Evolutionary conservation across 73 alveolate genomes (phyloP).

Genomic region (Tetrahymena elliotti): DNA sequence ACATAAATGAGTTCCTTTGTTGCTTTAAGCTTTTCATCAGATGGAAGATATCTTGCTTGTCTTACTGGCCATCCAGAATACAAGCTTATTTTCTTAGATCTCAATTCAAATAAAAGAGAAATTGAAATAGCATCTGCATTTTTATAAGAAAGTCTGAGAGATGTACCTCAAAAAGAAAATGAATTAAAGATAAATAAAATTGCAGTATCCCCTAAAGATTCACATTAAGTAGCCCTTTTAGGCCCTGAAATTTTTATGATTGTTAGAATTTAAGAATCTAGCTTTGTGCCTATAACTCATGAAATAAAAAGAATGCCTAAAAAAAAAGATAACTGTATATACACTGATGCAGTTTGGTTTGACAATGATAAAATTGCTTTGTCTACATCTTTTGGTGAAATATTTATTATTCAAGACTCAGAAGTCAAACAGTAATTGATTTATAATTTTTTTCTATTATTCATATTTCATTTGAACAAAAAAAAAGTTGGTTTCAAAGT

Average conservation of each 20-base stretch:
- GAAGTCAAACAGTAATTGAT: conserved; percentile 56
- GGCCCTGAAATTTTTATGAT: conserved; percentile 61
- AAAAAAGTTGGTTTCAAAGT: too few species aligned
- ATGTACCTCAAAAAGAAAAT: conserved; percentile 21
- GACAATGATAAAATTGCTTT: conserved; percentile 71
- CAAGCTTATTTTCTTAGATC: conserved; percentile 43
- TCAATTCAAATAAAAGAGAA: conserved; percentile 1
- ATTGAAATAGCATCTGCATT: background rate
- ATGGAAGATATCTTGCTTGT: conserved; percentile 40
- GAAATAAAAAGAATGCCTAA: conserved; percentile 47
- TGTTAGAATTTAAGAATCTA: conserved; percentile 74
- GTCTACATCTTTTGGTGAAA: conserved; percentile 69
- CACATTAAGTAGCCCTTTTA: conserved; percentile 65
- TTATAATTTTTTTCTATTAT: conserved; percentile 33
- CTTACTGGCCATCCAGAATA: conserved; percentile 51
- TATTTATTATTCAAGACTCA: conserved; percentile 59
- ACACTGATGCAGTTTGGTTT: conserved; percentile 79
- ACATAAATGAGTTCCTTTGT: conserved; percentile 30
- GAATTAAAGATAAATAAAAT: conserved; percentile 50
- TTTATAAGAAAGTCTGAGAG: conserved; percentile 7
- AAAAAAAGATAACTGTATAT: conserved; percentile 20
- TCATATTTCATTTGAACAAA: too few species aligned
- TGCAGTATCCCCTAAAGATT: conserved; percentile 71
- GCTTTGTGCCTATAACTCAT: conserved; percentile 68
- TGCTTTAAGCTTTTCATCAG: conserved; percentile 45